Conservation (phyloP, 2,329 filamentous ascomycete genomes). For the Epichloe coenophiala region DNA sequence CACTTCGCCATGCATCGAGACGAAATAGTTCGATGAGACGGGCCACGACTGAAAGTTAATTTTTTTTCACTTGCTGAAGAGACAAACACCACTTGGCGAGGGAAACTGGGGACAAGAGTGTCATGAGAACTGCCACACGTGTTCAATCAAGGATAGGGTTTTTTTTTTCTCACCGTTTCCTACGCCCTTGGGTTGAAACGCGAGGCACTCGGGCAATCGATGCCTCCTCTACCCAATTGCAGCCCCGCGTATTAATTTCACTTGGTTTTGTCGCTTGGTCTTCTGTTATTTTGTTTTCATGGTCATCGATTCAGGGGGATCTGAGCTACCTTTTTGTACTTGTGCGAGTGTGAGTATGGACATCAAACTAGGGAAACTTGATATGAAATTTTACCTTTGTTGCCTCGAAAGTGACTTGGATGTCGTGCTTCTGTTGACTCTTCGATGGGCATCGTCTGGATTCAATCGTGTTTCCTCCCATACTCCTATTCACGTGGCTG, state of each 20-base stretch:
- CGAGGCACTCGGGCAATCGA: background rate
- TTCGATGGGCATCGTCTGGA: background rate
- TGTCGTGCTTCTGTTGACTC: background rate
- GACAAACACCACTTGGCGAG: background rate
- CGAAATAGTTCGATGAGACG: constrained; percentile 1
- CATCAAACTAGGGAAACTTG: constrained; percentile 9
- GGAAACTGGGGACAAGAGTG: background rate
- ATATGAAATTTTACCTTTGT: background rate
- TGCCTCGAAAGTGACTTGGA: background rate
- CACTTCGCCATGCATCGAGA: constrained; percentile 9
- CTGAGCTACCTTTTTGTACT: constrained; percentile 4
- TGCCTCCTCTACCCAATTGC: background rate
- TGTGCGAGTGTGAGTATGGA: constrained; percentile 7
- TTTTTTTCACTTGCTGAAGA: background rate
- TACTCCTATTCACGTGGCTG: too few species aligned
- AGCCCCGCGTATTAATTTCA: background rate
- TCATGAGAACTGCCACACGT: background rate
- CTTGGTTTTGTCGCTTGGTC: background rate
- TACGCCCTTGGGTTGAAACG: background rate
- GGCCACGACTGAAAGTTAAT: background rate
- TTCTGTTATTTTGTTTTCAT: constrained; percentile 7
- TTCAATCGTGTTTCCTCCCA: too few species aligned
- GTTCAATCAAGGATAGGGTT: background rate
- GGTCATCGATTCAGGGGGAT: constrained; percentile 5
- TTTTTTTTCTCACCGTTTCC: background rate